Base-by-base conservation (phyloP, 169 alveolate genomes). In the Cryptosporidium tyzzeri region DNA sequence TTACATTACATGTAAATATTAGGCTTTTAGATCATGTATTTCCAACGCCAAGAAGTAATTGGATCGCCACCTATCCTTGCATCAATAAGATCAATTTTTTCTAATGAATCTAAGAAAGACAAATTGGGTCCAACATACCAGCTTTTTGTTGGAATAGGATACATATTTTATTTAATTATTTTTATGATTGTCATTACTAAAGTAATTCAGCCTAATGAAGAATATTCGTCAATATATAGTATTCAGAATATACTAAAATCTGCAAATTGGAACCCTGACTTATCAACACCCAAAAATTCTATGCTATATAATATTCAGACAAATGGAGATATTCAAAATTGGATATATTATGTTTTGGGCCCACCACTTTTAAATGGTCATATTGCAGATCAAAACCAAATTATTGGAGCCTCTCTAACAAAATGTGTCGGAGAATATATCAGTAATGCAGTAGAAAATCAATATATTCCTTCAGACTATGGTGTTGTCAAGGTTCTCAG, bases 131-230 rank as follows among this genome's bases (percentile, higher is more conserved):
- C 89, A 41, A 80, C 75, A 14, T 80, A 61, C 23, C 89, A 80
- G 39, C 74, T 80, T 41, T 62, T 80, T 62, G 89, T 80, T 80
- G 89, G 89, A 65, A 35, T 80, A 14, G 89, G 89, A 26, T 80
- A 80, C 29, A 59, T 80, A 18, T 23, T 80, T 41, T 80, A 62
- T 80, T 65, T 80, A 45, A 80, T 80, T 48, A 21, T 62, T 44
- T 61, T 67, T 61, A 21, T 65, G 59, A 29, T 62, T 14, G 89
- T 80, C n/a, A 62, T 80, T 35, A 61, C 80, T 9, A 9, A 59
- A 62, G 62, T 80, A 45, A 59, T 59, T 61, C 89, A 80, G 45
- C 73, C 89, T 58, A 80, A 59, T 80, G 75, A 59, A 59, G 23
- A 45, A 18, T 80, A 80, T 59, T 62, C 73, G 2, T 80, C 89